Evolutionary conservation across 1,284 basidiomycete species (phyloP).

Genomic region (Stygiomarasmius scandens): DNA sequence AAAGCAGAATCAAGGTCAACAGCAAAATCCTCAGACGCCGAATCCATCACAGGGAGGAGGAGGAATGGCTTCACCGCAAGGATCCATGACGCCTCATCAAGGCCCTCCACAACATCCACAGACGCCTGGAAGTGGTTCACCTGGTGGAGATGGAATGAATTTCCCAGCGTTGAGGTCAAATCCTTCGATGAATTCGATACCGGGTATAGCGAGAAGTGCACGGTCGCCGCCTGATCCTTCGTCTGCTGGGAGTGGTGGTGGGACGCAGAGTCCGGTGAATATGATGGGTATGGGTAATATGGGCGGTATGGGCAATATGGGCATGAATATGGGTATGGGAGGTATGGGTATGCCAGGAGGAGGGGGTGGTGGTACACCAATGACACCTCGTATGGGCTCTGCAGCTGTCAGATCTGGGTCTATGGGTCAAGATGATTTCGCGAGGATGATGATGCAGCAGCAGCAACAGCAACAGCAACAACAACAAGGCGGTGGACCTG

Average conservation of each 20-base stretch:
- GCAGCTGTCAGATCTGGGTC: constrained; percentile 28
- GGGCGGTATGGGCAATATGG: constrained; percentile 1
- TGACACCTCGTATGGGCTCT: constrained; percentile 48
- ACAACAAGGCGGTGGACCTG: constrained; percentile 6
- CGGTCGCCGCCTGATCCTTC: constrained; percentile 64
- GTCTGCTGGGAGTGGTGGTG: not conserved
- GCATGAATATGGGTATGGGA: not conserved
- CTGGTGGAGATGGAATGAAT: constrained; percentile 26
- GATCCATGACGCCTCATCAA: too few relatives aligned
- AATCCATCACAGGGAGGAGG: constrained; percentile 15
- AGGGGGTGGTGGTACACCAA: constrained; percentile 41
- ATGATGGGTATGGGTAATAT: not conserved
- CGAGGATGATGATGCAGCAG: constrained; percentile 45
- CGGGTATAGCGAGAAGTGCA: constrained; percentile 70
- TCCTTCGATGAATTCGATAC: constrained; percentile 61
- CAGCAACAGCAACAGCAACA: constrained; percentile 30
- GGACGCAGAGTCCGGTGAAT: not conserved
- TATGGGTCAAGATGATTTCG: constrained; percentile 53
- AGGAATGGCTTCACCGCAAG: constrained; percentile 7
- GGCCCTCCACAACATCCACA: constrained; percentile 14
- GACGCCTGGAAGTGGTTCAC: constrained; percentile 24
- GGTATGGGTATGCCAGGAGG: not conserved
- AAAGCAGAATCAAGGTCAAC: constrained; percentile 29
- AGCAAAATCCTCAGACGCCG: constrained; percentile 9
- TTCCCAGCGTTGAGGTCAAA: constrained; percentile 54